Base-by-base conservation (phyloP, 345 rosid species). In the Lagerstroemia speciosa region DNA sequence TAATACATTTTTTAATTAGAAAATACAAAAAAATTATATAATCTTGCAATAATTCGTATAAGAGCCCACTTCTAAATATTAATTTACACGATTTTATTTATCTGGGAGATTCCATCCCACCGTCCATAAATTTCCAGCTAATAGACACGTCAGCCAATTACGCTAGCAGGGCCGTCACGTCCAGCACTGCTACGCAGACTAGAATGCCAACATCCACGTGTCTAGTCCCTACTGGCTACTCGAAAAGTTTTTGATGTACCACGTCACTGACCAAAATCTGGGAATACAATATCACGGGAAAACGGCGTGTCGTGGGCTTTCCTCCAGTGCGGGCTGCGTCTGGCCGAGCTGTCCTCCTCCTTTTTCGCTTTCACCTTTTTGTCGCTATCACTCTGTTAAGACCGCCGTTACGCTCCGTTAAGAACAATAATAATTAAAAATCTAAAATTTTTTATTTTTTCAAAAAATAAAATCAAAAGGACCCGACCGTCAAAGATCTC, bases 401-500 rank as follows among this genome's bases (percentile, higher is more conserved):
- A 53, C 60, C 2, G 60, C 60, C 60, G 60, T 53, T 53, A 53
- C 60, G 40, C 1, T 40, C 69, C 69, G 61, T 48, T 32, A 53
- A n/a, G 6, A 8, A n/a, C 30, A 9, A 41, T 41, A 9, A 5
- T 8, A 41, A n/a, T n/a, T n/a, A n/a, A n/a, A n/a, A n/a, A n/a
- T n/a, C 7, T 4, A 36, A 36, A 36, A 36, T 4, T 36, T 4
- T 36, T 36, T 36, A 36, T 36, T 4, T 36, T 36, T 36, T 36
- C 38, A 36, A 36, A 36, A 36, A 36, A 36, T 4, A 36, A 36
- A 36, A 36, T 4, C 7, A 36, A 36, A 36, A 36, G 38, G 38
- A 24, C 8, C 26, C 46, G 22, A 50, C 55, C 26, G 55, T 50
- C 24, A n/a, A 50, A 50, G n/a, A 50, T 5, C 3, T 15, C 55